Evolutionary conservation across 2,329 filamentous ascomycete genomes (phyloP).

Genomic region (Colletotrichum sp.): DNA sequence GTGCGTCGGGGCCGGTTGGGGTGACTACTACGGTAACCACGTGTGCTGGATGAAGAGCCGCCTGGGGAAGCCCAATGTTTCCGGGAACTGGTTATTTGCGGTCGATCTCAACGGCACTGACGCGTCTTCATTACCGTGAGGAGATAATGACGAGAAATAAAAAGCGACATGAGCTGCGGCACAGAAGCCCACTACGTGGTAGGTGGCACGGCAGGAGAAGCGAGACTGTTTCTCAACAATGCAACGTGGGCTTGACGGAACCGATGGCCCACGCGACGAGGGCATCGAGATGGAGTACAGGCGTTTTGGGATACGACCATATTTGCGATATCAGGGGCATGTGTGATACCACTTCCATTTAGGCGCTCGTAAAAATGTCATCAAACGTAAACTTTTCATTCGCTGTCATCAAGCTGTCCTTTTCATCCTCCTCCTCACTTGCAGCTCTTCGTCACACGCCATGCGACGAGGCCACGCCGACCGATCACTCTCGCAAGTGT

Average conservation of each 20-base stretch:
- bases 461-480: conserved; percentile 63
- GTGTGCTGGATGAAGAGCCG: conserved; percentile 26
- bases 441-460: conserved; percentile 70
- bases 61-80: conserved; percentile 11
- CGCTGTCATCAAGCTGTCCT: neutral
- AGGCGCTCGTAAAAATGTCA: neutral
- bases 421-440: neutral
- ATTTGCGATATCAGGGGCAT: neutral
- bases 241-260: neutral
- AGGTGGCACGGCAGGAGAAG: neutral
- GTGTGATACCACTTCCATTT: conserved; percentile 10
- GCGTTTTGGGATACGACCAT: neutral
- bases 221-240: neutral
- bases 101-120: conserved; percentile 4
- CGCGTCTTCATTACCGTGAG: neutral
- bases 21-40: conserved; percentile 16
- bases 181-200: neutral
- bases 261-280: neutral
- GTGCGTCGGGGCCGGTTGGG: conserved; percentile 26
- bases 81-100: conserved; percentile 15
- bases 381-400: conserved; percentile 14
- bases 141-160: neutral
- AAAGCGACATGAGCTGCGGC: neutral
- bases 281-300: neutral
- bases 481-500: conserved; percentile 72